Evolutionary conservation across 1,284 basidiomycete species (phyloP), one percentile per base, ranked within the genome.

Genomic region (Cystobasidiaceae sp.): DNA sequence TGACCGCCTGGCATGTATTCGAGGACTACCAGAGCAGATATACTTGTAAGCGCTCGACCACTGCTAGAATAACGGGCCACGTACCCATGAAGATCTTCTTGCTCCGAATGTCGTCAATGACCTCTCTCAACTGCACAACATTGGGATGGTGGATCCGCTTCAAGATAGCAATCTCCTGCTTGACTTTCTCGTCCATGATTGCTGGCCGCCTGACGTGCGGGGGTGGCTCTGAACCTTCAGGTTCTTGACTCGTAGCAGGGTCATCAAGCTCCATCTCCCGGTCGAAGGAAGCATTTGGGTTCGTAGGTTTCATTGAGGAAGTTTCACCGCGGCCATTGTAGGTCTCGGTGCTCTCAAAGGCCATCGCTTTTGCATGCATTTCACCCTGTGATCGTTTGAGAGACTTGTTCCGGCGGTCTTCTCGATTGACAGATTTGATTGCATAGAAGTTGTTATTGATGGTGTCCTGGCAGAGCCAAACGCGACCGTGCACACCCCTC

Each of bases 1-100:
- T 97, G 93, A 41, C 96, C 94, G 30, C 93, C 93, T 17, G 86
- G 86, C 74, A 97, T 88, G 78, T 91, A 97, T 76, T 99, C 94
- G 83, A 98, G 88, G 50, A 97, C 90, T 92, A 68, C 9, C n/a
- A n/a, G n/a, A n/a, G n/a, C n/a, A n/a, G n/a, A n/a, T n/a, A n/a
- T n/a, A n/a, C n/a, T n/a, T n/a, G n/a, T n/a, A n/a, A n/a, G n/a
- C n/a, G n/a, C n/a, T n/a, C n/a, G n/a, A n/a, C n/a, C n/a, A n/a
- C n/a, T n/a, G n/a, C n/a, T n/a, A n/a, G n/a, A n/a, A n/a, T n/a
- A n/a, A 49, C 4, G 48, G 9, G 21, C 21, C 11, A 27, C 88
- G 77, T 71, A 91, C 89, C 86, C 85, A 98, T 90, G 77, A 91
- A 96, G 44, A 97, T 89, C 79, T 90, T 90, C 75, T 90, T 89